These are phyloP conservation scores for Breynia disticha DNA, from an alignment of 441 rosid species.

Conservation along the genomic window DNA sequence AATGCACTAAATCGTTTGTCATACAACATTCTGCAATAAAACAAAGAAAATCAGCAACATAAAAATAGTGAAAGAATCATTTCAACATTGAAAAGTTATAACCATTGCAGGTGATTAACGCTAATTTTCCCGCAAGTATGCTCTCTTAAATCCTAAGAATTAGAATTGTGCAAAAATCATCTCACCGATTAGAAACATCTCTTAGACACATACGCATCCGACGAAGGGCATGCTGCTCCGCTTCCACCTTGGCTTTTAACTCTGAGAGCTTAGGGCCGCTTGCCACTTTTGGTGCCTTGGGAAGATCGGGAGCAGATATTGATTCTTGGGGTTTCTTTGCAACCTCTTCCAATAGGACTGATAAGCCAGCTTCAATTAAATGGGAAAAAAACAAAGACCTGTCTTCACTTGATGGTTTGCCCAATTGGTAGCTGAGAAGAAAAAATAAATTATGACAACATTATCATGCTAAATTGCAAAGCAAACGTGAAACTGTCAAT, in stretches of 20 bases:
- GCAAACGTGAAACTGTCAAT: too few species aligned
- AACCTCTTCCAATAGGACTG: constrained; percentile 54
- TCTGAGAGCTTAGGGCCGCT: constrained; percentile 92
- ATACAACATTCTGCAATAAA: constrained; percentile 68
- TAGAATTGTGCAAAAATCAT: constrained; percentile 6
- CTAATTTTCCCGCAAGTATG: too few species aligned
- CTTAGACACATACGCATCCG: constrained; percentile 98
- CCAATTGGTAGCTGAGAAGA: constrained; percentile 71
- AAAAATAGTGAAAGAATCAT: not conserved
- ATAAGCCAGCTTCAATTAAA: constrained; percentile 87
- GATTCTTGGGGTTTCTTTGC: constrained; percentile 38
- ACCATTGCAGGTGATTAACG: too few species aligned
- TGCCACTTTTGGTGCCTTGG: constrained; percentile 70
- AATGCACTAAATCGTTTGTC: constrained; percentile 90
- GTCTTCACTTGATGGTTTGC: constrained; percentile 62
- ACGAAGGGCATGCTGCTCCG: constrained; percentile 99
- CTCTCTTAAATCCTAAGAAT: too few species aligned
- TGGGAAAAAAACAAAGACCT: constrained; percentile 68
- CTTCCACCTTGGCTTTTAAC: constrained; percentile 87
- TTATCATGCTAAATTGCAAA: constrained; percentile 2
- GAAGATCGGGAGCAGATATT: constrained; percentile 58
- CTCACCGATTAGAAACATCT: constrained; percentile 95
- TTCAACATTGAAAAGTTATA: too few species aligned
- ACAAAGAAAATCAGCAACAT: not conserved
- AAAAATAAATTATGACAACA: constrained; percentile 15